Evolutionary conservation across 805 yeast species (phyloP).

Genomic region (Maudiozyma turicensis): DNA sequence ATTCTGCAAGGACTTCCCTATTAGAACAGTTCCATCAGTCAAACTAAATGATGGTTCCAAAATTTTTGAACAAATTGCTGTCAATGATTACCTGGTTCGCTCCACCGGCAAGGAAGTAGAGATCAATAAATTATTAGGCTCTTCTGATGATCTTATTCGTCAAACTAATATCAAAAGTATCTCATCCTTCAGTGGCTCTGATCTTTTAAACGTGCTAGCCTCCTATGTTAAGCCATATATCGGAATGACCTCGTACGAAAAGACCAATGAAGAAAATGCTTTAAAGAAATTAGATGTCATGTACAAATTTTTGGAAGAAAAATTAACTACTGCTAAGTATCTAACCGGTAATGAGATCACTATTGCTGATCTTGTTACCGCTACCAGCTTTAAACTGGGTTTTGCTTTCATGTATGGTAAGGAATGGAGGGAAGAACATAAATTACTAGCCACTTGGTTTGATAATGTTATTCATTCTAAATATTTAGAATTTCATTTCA

Average conservation of each 20-base stretch:
- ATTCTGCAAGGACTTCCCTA: neutral
- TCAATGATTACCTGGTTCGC: conserved; percentile 39
- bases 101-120: conserved; percentile 27
- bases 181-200: conserved; percentile 55
- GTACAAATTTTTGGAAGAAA: conserved; percentile 45
- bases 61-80: neutral
- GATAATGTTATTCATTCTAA: conserved; percentile 2
- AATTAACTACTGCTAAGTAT: conserved; percentile 12
- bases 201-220: conserved; percentile 41
- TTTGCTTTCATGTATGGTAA: conserved; percentile 47
- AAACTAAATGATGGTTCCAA: neutral
- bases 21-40: neutral
- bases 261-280: conserved; percentile 44
- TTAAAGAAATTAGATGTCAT: conserved; percentile 29
- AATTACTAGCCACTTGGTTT: conserved; percentile 33
- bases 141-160: conserved; percentile 38
- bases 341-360: conserved; percentile 23
- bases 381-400: conserved; percentile 5
- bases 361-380: conserved; percentile 14
- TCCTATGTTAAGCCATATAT: conserved; percentile 45
- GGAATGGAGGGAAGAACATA: conserved; percentile 52
- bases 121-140: conserved; percentile 43
- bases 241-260: conserved; percentile 66
- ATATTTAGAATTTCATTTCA: neutral
- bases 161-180: conserved; percentile 48